phyloP scores from a whole-genome alignment of 2,329 filamentous ascomycete species.

The Exophiala sp. region DNA sequence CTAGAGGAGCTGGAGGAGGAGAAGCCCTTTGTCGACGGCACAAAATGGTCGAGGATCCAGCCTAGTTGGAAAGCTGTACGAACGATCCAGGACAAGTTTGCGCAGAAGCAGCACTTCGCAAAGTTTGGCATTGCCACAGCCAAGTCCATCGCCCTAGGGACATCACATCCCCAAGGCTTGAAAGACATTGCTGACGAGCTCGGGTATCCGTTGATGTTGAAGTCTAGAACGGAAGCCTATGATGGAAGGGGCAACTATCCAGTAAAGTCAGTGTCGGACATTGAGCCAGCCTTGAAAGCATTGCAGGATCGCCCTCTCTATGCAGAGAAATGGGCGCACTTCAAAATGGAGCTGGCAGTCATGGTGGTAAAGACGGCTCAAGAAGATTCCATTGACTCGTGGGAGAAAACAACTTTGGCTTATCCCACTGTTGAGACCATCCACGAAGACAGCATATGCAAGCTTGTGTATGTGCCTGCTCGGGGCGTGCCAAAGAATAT shows the following conservation, averaged over 20 bases:
- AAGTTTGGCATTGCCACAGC: constrained; percentile 61
- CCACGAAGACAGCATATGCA: constrained; percentile 93
- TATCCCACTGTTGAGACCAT: constrained; percentile 92
- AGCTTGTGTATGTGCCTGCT: constrained; percentile 81
- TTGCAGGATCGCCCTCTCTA: constrained; percentile 70
- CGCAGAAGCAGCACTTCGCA: constrained; percentile 70
- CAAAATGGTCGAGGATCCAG: constrained; percentile 47
- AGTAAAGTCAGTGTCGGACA: constrained; percentile 54
- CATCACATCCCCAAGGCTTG: constrained; percentile 40
- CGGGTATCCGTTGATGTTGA: constrained; percentile 79
- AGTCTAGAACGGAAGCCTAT: constrained; percentile 76
- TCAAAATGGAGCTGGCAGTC: constrained; percentile 80
- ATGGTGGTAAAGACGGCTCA: constrained; percentile 92
- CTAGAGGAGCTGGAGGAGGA: constrained; percentile 67
- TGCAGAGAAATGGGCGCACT: constrained; percentile 83
- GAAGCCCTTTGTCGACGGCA: constrained; percentile 21
- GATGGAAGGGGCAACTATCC: constrained; percentile 68
- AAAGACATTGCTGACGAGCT: constrained; percentile 54
- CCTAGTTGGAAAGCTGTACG: constrained; percentile 74
- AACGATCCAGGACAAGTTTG: constrained; percentile 79
- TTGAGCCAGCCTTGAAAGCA: constrained; percentile 61
- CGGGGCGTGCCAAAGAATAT: constrained; percentile 59
- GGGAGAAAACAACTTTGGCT: constrained; percentile 47
- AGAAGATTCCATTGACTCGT: constrained; percentile 42
- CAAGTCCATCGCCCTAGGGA: constrained; percentile 56